Base-by-base conservation (phyloP, 2,329 filamentous ascomycete species). In the Colletotrichum neosansevieriae region DNA sequence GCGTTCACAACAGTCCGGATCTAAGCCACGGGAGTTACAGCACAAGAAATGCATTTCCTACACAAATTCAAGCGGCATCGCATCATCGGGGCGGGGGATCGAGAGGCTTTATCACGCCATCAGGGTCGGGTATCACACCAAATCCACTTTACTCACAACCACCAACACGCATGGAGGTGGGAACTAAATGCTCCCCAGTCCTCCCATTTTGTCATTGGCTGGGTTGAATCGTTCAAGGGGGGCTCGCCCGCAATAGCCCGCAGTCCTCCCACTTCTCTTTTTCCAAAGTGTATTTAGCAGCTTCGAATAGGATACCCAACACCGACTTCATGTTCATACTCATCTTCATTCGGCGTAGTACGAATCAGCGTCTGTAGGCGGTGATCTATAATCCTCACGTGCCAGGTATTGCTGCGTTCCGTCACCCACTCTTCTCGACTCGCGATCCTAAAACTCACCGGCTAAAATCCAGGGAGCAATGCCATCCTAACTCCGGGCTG, bases 301-400 rank as follows among this genome's bases (percentile, higher is more conserved):
- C 32, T 53, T 56, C 42, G 64, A 54, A 38, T 59, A 68, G 47
- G 58, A 68, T 68, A 68, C 65, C 60, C 65, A 68, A 60, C 38
- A 17, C 38, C 34, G 36, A 40, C 24, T 34, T 47, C 19, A 51
- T 10, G 45, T 47, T 53, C 40, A 29, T 38, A 32, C 5, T 4
- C 24, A 24, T 24, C 24, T 29, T 7, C 29, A 29, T 9, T 29
- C 29, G 29, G 29, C 29, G 2, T 6, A 9, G 29, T 9, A 29
- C 29, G 29, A 29, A 29, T 29, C 29, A 29, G 29, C 6, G 29
- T 29, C 29, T 29, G 7, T 9, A 7, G 29, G 6, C 29, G 29
- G 29, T 29, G 29, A 29, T 7, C 29, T 7, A 7, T 6, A 29
- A 29, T 29, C 29, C 24, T 40, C 36, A 24, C 19, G n/a, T 51